Conservation (phyloP, 2,329 filamentous ascomycete genomes). For the Pseudocercospora pini-densiflorae region DNA sequence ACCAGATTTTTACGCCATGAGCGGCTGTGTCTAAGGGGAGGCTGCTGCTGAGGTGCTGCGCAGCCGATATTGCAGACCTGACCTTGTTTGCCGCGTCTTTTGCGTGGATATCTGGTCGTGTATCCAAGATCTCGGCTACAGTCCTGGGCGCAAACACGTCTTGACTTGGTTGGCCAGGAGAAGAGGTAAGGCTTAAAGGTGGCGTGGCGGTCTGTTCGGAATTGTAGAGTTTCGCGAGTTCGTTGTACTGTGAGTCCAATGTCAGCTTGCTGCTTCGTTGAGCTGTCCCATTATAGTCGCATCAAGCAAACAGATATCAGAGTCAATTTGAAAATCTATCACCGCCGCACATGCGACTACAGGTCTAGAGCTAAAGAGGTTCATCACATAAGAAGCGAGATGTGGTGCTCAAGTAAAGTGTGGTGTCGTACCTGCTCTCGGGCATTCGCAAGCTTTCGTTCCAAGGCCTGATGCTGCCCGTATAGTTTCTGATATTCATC, state of each 20-base stretch:
- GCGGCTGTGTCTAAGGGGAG: constrained; percentile 19
- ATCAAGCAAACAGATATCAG: constrained; percentile 39
- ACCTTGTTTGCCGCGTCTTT: constrained; percentile 44
- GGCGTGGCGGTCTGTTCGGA: constrained; percentile 33
- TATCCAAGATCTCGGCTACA: constrained; percentile 40
- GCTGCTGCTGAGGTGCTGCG: constrained; percentile 25
- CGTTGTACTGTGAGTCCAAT: constrained; percentile 37
- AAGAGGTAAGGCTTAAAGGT: constrained; percentile 40
- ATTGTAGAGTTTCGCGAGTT: constrained; percentile 38
- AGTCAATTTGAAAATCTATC: constrained; percentile 52
- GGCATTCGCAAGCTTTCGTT: constrained; percentile 53
- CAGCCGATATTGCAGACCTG: constrained; percentile 39
- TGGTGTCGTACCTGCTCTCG: constrained; percentile 52
- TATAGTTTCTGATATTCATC: constrained; percentile 53
- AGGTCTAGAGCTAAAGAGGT: constrained; percentile 57
- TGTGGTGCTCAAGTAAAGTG: constrained; percentile 1
- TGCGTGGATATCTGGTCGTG: constrained; percentile 13
- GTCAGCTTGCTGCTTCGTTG: constrained; percentile 22
- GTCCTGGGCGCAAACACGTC: constrained; percentile 24
- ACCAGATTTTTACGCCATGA: constrained; percentile 40
- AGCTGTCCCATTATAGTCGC: background rate
- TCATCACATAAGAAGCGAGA: constrained; percentile 39
- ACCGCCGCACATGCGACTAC: constrained; percentile 50
- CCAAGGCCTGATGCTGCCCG: constrained; percentile 50
- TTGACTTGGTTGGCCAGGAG: constrained; percentile 31